Base-by-base conservation (phyloP, 345 rosid genomes). In the Eucalyptus paniculata region DNA sequence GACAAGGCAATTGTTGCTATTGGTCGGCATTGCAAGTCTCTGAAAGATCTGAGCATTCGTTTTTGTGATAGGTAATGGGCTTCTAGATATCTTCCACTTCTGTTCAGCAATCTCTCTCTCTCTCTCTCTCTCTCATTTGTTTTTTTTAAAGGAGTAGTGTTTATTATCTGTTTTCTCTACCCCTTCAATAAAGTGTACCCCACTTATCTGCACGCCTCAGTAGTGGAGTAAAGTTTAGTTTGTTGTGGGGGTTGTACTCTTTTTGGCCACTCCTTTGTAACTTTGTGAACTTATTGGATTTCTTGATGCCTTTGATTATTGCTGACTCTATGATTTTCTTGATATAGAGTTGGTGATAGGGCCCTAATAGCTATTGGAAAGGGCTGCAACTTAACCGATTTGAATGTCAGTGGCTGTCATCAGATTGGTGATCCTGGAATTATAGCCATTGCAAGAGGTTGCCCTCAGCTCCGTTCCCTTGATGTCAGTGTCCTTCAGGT, bases 401-500 rank as follows among this genome's bases (percentile, higher is more conserved):
- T 97, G 81, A 96, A 97, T 87, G 97, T 97, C 58, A 95, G 97
- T 90, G 99, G 99, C 90, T 97, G 99, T 92, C 95, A 94, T 91
- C 93, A 93, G 90, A 95, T 97, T 89, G 93, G 97, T 50, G 97
- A 97, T 95, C 93, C 91, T 26, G 99, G 99, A 89, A 95, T 97
- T 53, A 87, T 91, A 91, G 99, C 99, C 65, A 92, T 97, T 88
- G 98, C 99, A 85, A 95, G 94, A 92, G 97, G 99, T 24, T 96
- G 96, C 90, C 99, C 98, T 86, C 93, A 90, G 88, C 99, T 97
- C 88, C 92, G 90, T 88, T 90, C 81, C 92, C 94, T 97, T n/a
- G 99, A 97, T 89, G 94, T 95, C 26, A 97, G 99, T 56, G 97
- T 97, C 81, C 98, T 96, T 91, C 98, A 94, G 98, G 99, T 96